Evolutionary conservation across 805 yeast species (phyloP).

Genomic region (Candida takata): DNA sequence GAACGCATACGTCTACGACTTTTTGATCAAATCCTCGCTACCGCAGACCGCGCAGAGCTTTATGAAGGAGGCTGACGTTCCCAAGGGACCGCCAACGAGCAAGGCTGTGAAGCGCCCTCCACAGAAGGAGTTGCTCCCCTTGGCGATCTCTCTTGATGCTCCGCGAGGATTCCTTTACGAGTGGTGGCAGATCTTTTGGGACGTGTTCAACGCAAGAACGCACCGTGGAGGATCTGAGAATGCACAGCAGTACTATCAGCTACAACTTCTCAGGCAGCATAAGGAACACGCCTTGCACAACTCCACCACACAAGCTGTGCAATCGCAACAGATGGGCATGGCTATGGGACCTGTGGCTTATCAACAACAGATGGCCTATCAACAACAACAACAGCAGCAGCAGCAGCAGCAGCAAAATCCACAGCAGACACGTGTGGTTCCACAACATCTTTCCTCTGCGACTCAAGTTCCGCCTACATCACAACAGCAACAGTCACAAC

Average conservation of each 20-base stretch:
- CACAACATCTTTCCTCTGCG: no score
- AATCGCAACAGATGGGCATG: constrained; percentile 14
- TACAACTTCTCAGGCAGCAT: constrained; percentile 50
- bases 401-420: neutral
- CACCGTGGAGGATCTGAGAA: constrained; percentile 53
- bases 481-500: no score
- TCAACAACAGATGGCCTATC: neutral
- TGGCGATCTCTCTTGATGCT: constrained; percentile 62
- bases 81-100: constrained; percentile 19
- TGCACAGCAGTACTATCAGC: constrained; percentile 68
- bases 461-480: no score
- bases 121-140: constrained; percentile 38
- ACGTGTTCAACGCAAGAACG: constrained; percentile 76
- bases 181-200: constrained; percentile 98
- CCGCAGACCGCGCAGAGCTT: constrained; percentile 69
- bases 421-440: neutral
- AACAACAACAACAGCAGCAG: neutral
- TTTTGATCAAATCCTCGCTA: constrained; percentile 65
- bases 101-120: constrained; percentile 19
- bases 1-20: constrained; percentile 84
- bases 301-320: constrained; percentile 37
- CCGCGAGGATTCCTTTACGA: constrained; percentile 84
- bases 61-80: constrained; percentile 67
- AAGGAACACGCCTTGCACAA: constrained; percentile 48
- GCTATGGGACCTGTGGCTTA: neutral